Evolutionary conservation across 129 eudicot genomes (phyloP), one percentile per base, ranked within the genome.

Genomic region (Glebionis coronaria): DNA sequence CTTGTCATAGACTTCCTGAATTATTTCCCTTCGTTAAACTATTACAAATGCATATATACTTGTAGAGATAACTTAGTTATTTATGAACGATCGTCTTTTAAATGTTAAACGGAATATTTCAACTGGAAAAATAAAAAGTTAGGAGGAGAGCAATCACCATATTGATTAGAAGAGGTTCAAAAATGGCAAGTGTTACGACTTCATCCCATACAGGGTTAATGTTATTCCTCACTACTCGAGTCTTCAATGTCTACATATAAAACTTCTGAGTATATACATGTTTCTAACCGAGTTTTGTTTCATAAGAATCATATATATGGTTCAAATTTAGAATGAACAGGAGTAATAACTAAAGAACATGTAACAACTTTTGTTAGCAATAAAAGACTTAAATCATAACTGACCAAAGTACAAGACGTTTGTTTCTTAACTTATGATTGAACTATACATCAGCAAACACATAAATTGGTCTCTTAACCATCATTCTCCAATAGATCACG

Each of bases 151-250:
- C 52, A 42, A 72, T 83, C 73, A 91, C 97, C 44, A 91, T 64
- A 69, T 74, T 81, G 76, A 91, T 73, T 12, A 93, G 90, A n/a
- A 44, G 55, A 12, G 88, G 77, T 68, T 87, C 88, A 9, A 74
- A 25, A 69, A 91, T 69, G 28, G 88, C 69, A 45, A 91, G 83
- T 1, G 96, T 85, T 6, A 91, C 63, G 20, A 81, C 85, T 69
- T 88, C 96, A 76, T 91, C 81, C 96, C 96, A 87, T 47, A 76
- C 90, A 1, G 94, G 96, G 60, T 91, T 88, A 6, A 76, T 15
- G 63, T 77, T 81, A 35, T 83, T 81, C 63, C 69, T 85, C 65
- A 87, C 77, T 29, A 85, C 90, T 8, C 71, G 63, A 47, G 96
- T 88, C 85, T 91, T 91, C 44, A 88, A 25, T 76, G 85, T 87